phyloP scores from a whole-genome alignment of 371 early-diverging fungal species.

The Rhizomucor miehei region DNA sequence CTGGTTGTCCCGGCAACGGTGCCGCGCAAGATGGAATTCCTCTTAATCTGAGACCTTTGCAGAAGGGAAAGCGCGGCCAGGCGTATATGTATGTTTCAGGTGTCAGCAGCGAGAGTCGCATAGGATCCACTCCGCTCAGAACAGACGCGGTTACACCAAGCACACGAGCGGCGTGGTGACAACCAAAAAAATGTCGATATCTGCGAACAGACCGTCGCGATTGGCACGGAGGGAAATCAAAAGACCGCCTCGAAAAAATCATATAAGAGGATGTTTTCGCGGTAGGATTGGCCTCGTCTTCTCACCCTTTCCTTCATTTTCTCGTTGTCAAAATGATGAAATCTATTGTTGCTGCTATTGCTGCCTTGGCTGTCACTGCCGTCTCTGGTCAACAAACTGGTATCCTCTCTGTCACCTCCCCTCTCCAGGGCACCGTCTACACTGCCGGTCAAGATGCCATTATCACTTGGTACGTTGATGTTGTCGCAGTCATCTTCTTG shows the following conservation, averaged over 20 bases:
- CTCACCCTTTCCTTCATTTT: slow-evolving; percentile 1
- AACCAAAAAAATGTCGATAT: too few species aligned
- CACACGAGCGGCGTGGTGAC: too few species aligned
- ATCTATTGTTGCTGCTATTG: slow-evolving; percentile 32
- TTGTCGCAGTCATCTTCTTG: not conserved
- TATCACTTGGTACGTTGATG: slow-evolving; percentile 34
- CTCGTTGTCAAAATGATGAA: slow-evolving; percentile 8
- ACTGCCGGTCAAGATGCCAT: slow-evolving; percentile 32
- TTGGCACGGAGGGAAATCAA: not conserved
- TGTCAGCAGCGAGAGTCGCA: too few species aligned
- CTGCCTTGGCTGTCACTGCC: slow-evolving; percentile 29
- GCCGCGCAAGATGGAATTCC: too few species aligned
- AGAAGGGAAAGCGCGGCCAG: too few species aligned
- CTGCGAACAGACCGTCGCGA: too few species aligned
- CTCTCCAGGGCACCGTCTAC: slow-evolving; percentile 27
- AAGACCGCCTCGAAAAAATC: not conserved
- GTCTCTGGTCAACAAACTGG: slow-evolving; percentile 29
- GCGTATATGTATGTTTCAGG: too few species aligned
- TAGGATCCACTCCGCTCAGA: too few species aligned
- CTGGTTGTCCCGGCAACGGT: too few species aligned
- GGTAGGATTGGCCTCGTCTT: not conserved
- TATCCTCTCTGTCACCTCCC: slow-evolving; percentile 32
- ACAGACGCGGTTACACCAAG: too few species aligned
- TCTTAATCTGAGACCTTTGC: too few species aligned
- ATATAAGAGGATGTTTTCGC: slow-evolving; percentile 2